Evolutionary conservation across 306 rosid genomes (phyloP).

Genomic region (Prunus mume): DNA sequence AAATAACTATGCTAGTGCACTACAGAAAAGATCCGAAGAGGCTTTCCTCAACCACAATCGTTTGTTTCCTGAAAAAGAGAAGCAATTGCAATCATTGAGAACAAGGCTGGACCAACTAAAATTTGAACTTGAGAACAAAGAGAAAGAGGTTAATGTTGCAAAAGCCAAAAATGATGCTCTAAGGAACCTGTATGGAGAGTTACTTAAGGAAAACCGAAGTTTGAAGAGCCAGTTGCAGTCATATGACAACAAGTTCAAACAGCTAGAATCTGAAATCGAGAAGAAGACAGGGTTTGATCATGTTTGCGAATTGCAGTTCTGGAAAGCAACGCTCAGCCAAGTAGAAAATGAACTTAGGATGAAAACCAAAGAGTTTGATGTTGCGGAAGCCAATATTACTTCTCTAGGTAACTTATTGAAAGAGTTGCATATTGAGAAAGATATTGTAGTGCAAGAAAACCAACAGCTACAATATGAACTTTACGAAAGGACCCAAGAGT

Average conservation of each 20-base stretch:
- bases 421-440: slow-evolving; percentile 76
- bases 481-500: background rate
- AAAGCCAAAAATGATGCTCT: slow-evolving; percentile 60
- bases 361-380: too few species aligned
- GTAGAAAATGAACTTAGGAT: too few species aligned
- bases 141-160: slow-evolving; percentile 50
- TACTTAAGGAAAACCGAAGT: slow-evolving; percentile 26
- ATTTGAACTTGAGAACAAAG: slow-evolving; percentile 49
- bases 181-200: slow-evolving; percentile 78
- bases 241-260: background rate
- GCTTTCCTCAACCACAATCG: background rate
- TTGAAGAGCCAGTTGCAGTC: background rate
- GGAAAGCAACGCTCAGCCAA: too few species aligned
- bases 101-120: slow-evolving; percentile 45
- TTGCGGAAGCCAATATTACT: slow-evolving; percentile 45
- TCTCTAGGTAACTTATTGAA: slow-evolving; percentile 75
- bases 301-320: too few species aligned
- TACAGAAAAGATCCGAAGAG: background rate
- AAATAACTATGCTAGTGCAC: background rate
- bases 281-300: background rate
- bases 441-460: slow-evolving; percentile 68
- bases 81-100: slow-evolving; percentile 15
- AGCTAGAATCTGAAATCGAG: background rate
- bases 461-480: slow-evolving; percentile 21
- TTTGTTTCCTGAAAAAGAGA: background rate